Conservation (phyloP, 164 flowering plant species). For the Umbilicus rupestris region DNA sequence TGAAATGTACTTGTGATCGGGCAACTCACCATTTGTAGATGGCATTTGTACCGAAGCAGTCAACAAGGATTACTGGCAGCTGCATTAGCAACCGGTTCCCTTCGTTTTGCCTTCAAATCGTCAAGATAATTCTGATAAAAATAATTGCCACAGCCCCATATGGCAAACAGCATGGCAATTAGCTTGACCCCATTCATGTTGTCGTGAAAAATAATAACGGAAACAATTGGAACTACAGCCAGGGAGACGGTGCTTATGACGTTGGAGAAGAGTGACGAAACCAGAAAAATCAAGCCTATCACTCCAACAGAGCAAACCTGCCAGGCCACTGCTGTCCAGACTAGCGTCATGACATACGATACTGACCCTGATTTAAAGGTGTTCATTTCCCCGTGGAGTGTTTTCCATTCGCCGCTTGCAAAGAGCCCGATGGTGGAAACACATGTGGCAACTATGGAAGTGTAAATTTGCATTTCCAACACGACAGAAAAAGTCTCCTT, state of each 20-base stretch:
- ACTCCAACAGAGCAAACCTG: slow-evolving; percentile 52
- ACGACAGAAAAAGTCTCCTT: slow-evolving; percentile 50
- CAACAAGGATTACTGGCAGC: slow-evolving; percentile 1
- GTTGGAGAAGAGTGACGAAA: slow-evolving; percentile 59
- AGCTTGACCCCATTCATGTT: slow-evolving; percentile 51
- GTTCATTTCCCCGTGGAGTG: slow-evolving; percentile 32
- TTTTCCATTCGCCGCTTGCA: slow-evolving; percentile 54
- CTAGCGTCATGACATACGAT: slow-evolving; percentile 42
- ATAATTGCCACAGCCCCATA: slow-evolving; percentile 50
- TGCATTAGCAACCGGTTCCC: not conserved
- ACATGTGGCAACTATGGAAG: slow-evolving; percentile 39
- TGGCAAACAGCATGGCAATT: slow-evolving; percentile 44
- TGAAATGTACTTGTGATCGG: not conserved
- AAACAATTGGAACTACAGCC: slow-evolving; percentile 45
- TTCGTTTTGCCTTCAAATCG: slow-evolving; percentile 24
- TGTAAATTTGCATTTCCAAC: slow-evolving; percentile 52
- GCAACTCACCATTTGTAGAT: not conserved
- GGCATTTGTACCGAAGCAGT: not conserved
- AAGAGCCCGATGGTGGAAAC: slow-evolving; percentile 38
- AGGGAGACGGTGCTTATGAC: slow-evolving; percentile 47
- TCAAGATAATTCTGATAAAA: slow-evolving; percentile 53
- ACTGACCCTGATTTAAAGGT: slow-evolving; percentile 23
- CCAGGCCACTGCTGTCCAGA: slow-evolving; percentile 49
- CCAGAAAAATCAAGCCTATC: slow-evolving; percentile 48
- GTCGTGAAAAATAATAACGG: slow-evolving; percentile 44